Base-by-base conservation (phyloP, 345 rosid genomes). In the Camelina sativa region DNA sequence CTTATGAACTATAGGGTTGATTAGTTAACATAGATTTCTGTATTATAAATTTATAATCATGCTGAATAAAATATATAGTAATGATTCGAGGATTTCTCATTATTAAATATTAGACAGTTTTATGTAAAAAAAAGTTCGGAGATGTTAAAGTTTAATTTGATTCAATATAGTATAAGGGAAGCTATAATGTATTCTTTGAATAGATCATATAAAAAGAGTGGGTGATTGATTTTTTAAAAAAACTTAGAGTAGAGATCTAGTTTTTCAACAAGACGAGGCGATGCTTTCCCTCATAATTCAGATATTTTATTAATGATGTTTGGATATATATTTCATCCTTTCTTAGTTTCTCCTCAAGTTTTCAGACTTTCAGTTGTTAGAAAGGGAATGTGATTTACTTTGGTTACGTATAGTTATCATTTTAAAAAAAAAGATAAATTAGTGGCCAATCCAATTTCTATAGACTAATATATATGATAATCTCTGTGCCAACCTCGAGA, bases 401-500 rank as follows among this genome's bases (percentile, higher is more conserved):
- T 54, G 2, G 35, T 30, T 5, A 30, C 7, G 1, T 25, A 25
- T 25, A 25, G 28, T 25, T 25, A 25, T 25, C 0, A 2, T 37
- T 38, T 38, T 38, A 10, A 10, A 3, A 8, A 38, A 8, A 38
- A 43, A 15, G 17, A 44, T 30, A 34, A 34, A 16, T 10, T 11
- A 60, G n/a, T 35, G 32, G 62, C 51, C 69, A 62, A 13, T 28
- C 10, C 44, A 56, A 43, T 54, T 43, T 64, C 11, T 44, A 7
- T 11, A 73, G 64, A 12, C 28, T 47, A 46, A 25, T 20, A 20
- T 20, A 20, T 74, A 35, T 37, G 65, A 35, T 57, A 64, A 11
- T 64, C 13, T 34, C 3, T 57, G 34, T 65, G 52, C n/a, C 62
- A 20, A 20, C 28, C 52, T 74, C 78, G 73, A 74, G 72, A 74